Base-by-base conservation (phyloP, 352 stramenopile genomes). In the Plasmopara viticola region DNA sequence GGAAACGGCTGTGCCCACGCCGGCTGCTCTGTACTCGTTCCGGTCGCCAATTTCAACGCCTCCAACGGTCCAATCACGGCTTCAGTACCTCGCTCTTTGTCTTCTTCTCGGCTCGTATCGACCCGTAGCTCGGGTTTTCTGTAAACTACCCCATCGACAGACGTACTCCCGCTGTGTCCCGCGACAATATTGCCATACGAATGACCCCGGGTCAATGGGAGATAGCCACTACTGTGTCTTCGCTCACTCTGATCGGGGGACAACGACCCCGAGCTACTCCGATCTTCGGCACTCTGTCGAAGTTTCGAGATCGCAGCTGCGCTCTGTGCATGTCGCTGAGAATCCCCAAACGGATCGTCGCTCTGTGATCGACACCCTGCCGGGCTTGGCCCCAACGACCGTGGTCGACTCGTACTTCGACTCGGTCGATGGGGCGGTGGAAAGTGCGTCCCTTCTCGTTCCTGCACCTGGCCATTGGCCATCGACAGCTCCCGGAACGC, bases 1-100 rank as follows among this genome's bases (percentile, higher is more conserved):
- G 78, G 78, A 48, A 89, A 89, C 9, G 78, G 78, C 35, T 82
- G 72, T 14, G 76, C 78, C 78, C 75, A 89, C 9, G 72, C 78
- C 9, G 78, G 78, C 44, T 84, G 70, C 39, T 87, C 64, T 34
- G 60, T 70, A 9, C 68, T 78, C n/a, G 74, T 82, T 15, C 72
- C 76, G 1, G 73, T 86, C 14, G 74, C 72, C 12, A 87, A 67
- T 53, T 87, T 89, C 14, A 89, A 61, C 5, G 72, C 76, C 59
- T 89, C 76, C n/a, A 89, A 52, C 10, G 78, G 78, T 0, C 78
- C 75, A 9, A 86, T 64, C 4, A 84, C 60, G 4, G 43, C 50
- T 4, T 81, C 69, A 17, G 57, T 52, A 5, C 55, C 10, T n/a
- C 59, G 17, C 49, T 34, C 38, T 33, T 51, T 57, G 17, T 71